Evolutionary conservation across 768 basidiomycete species (phyloP), one percentile per base, ranked within the genome.

Genomic region (Psilocybe cyanescens): DNA sequence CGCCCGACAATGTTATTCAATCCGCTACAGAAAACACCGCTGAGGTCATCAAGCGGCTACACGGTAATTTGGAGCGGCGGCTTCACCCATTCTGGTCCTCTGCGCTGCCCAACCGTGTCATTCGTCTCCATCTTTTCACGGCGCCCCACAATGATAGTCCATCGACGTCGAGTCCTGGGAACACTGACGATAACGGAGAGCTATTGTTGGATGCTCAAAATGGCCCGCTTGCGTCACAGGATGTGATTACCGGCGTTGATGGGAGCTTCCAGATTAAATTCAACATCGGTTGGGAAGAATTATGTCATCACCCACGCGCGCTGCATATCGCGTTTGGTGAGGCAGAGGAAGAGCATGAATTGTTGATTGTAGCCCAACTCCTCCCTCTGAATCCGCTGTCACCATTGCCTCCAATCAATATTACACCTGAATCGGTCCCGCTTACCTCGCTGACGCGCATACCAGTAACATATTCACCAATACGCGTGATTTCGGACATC

Each of bases 401-500:
- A 8, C 55, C 55, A 60, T 56, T 41, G 31, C 60, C 64, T 44
- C 60, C 57, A 39, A 53, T 39, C 55, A 49, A 61, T 51, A 35
- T 62, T 1, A 47, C 59, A 49, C 48, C 44, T 47, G 51, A 30
- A 9, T 30, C 30, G 33, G 35, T 57, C 9, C 68, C 70, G 17
- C 61, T 68, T 11, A 70, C 71, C 6, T 73, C 74, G 28, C 70
- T 72, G 1, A 65, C 81, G 4, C 73, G 74, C 11, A 74, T 85
- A 17, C 78, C 85, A 5, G 79, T 94, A 37, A 84, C 89, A 0
- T 77, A 87, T 67, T 83, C 84, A 2, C 82, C 83, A 1, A 74
- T 96, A 12, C 87, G 93, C 16, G 84, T 97, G 57, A 89, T 98
- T 12, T 96, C 94, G 7, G 96, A 98, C 67, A 90, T 98, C 46